phyloP scores from a whole-genome alignment of 192 early-diverging fungal genomes.

The Bifiguratus adelaidae region DNA sequence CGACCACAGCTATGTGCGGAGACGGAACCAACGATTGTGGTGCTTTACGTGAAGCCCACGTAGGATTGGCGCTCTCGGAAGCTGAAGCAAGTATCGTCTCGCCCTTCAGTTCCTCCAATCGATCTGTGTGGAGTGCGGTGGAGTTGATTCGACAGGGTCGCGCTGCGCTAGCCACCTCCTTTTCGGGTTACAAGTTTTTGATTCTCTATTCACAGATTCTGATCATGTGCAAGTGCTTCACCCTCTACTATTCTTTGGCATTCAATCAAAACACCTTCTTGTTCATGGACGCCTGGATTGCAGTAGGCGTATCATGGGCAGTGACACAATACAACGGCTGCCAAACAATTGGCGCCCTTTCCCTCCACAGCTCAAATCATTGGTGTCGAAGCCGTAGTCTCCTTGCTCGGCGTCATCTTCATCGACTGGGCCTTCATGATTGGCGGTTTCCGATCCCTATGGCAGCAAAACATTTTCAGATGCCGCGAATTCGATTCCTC shows the following conservation, averaged over 20 bases:
- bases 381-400: slow-evolving; percentile 49
- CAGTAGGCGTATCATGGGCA: slow-evolving; percentile 31
- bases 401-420: slow-evolving; percentile 39
- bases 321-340: slow-evolving; percentile 32
- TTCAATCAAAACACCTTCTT: slow-evolving; percentile 51
- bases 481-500: slow-evolving; percentile 50
- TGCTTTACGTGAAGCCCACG: slow-evolving; percentile 49
- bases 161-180: slow-evolving; percentile 48
- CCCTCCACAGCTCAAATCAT: slow-evolving; percentile 55
- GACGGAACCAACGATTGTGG: slow-evolving; percentile 63
- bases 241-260: slow-evolving; percentile 51
- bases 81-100: slow-evolving; percentile 51
- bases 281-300: slow-evolving; percentile 52
- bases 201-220: slow-evolving; percentile 51
- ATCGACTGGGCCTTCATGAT: slow-evolving; percentile 48
- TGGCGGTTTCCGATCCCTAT: slow-evolving; percentile 32
- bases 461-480: slow-evolving; percentile 39
- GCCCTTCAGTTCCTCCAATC: slow-evolving; percentile 39
- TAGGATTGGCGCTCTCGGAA: slow-evolving; percentile 50
- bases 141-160: slow-evolving; percentile 45
- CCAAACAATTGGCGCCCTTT: slow-evolving; percentile 23
- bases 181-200: slow-evolving; percentile 53
- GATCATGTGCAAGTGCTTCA: slow-evolving; percentile 33
- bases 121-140: slow-evolving; percentile 36
- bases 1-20: slow-evolving; percentile 56